Base-by-base conservation (phyloP, 768 basidiomycete genomes). In the Amanita inopinata region DNA sequence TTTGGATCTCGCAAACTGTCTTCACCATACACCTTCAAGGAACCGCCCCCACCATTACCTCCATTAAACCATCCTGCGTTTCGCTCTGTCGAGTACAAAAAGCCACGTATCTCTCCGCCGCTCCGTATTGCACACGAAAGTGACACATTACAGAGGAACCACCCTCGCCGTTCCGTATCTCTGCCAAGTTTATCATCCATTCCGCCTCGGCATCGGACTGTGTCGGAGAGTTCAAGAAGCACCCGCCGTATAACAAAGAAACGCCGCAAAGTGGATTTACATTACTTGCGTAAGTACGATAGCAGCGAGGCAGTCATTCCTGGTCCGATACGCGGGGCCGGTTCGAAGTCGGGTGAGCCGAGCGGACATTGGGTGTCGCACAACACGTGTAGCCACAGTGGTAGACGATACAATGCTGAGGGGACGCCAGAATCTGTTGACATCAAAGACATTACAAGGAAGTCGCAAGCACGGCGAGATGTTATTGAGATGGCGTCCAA, bases 321-420 rank as follows among this genome's bases (percentile, higher is more conserved):
- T 15, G 12, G 24, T 23, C 37, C 34, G 3, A 28, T 8, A n/a
- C 5, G 15, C n/a, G 15, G 20, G 12, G 22, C 39, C 18, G 36
- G 36, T n/a, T 14, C 12, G 19, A 48, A 38, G 2, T 32, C 32
- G 22, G 14, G 39, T 24, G 46, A 17, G 40, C 48, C 38, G 32
- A 49, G 36, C 34, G 37, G 41, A 37, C 60, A 60, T 45, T 49
- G 52, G 36, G 52, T 59, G 42, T 56, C 59, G n/a, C 47, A 54
- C 27, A 65, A 63, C 48, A 64, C 50, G 43, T 59, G 56, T 39
- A 57, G 56, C 22, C 54, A 45, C 11, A 61, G 60, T 44, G 64
- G 61, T 38, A 62, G 78, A 51, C 66, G 76, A 33, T 59, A 61
- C 33, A 80, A 78, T 50, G 76, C 78, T 19, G 76, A 79, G 38